A percentile compares a stretch with the other conserved stretches of the same genome.
Evolutionary conservation across 2,329 filamentous ascomycete genomes (phyloP).

Genomic region (Phialophora expanda): DNA sequence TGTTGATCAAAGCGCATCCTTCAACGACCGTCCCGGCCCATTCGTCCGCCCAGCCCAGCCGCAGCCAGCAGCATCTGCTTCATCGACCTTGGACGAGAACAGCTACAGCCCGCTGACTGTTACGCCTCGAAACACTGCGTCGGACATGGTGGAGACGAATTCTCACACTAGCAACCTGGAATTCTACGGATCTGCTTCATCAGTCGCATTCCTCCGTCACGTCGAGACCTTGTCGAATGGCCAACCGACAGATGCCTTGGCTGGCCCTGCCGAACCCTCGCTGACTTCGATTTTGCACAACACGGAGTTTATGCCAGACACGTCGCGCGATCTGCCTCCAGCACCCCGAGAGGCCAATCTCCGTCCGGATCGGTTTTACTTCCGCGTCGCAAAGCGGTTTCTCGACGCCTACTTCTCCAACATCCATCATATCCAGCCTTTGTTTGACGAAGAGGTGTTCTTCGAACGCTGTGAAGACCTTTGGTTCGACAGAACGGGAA

Average conservation of each 20-base stretch:
- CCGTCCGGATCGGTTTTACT: conserved; percentile 48
- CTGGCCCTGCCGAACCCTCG: conserved; percentile 30
- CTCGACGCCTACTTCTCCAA: conserved; percentile 57
- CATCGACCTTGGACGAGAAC: conserved; percentile 10
- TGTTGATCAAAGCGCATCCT: no score
- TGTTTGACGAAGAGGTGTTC: conserved; percentile 55
- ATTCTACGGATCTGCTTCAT: conserved; percentile 57
- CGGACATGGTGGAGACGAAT: conserved; percentile 50
- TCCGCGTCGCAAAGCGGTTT: conserved; percentile 53
- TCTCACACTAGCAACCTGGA: conserved; percentile 54
- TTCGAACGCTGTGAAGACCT: conserved; percentile 51
- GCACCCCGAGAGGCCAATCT: conserved; percentile 30
- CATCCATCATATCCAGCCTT: conserved; percentile 56
- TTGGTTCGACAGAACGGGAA: conserved; percentile 47
- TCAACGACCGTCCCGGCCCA: no score
- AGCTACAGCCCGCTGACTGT: not conserved
- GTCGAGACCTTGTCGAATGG: conserved; percentile 46
- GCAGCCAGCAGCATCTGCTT: conserved; percentile 22
- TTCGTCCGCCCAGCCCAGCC: no score
- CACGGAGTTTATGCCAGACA: conserved; percentile 48
- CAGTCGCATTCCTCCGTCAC: conserved; percentile 49
- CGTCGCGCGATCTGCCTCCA: conserved; percentile 6
- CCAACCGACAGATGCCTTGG: conserved; percentile 35
- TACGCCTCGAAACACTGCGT: conserved; percentile 33
- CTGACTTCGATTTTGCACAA: conserved; percentile 56